Evolutionary conservation across 1,139 yeast species (phyloP).

Genomic region (Kurtzmaniella quercitrusa): DNA sequence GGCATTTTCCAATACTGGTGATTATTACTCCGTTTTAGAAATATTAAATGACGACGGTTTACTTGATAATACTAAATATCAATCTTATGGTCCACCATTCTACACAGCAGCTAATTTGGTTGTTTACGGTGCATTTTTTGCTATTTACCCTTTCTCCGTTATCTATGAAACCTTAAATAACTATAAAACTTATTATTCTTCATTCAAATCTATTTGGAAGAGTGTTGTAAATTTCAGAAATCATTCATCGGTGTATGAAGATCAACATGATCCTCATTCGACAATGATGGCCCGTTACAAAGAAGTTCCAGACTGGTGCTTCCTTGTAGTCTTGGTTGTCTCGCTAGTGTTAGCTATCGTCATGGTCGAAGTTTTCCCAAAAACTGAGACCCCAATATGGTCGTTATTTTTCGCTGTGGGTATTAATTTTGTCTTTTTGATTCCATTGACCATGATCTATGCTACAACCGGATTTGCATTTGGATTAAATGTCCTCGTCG

Average conservation of each 20-base stretch:
- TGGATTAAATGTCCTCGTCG: slow-evolving; percentile 51
- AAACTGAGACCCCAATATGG: slow-evolving; percentile 44
- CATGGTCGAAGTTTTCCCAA: slow-evolving; percentile 36
- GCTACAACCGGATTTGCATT: slow-evolving; percentile 46
- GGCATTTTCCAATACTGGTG: slow-evolving; percentile 40
- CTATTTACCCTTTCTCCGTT: slow-evolving; percentile 47
- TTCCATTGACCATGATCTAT: slow-evolving; percentile 42
- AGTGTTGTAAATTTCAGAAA: slow-evolving; percentile 21
- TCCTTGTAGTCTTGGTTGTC: slow-evolving; percentile 33
- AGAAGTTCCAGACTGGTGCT: slow-evolving; percentile 62
- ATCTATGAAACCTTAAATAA: slow-evolving; percentile 31
- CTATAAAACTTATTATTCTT: slow-evolving; percentile 21
- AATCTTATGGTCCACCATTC: slow-evolving; percentile 30
- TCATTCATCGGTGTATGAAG: slow-evolving; percentile 16
- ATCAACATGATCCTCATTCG: slow-evolving; percentile 44
- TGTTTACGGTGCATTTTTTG: slow-evolving; percentile 47
- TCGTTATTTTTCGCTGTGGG: slow-evolving; percentile 48
- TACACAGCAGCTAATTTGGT: slow-evolving; percentile 28
- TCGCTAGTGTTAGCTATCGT: slow-evolving; percentile 43
- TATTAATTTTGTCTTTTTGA: slow-evolving; percentile 44
- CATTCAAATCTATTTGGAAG: slow-evolving; percentile 21
- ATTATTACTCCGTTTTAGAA: slow-evolving; percentile 27
- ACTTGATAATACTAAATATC: slow-evolving; percentile 29
- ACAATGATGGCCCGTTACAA: slow-evolving; percentile 46
- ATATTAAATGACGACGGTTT: slow-evolving; percentile 30